Percentiles rank a stretch among this genome's conserved stretches.
Conservation (phyloP, 2,329 filamentous ascomycete species). For the Lasiodiplodia theobromae region DNA sequence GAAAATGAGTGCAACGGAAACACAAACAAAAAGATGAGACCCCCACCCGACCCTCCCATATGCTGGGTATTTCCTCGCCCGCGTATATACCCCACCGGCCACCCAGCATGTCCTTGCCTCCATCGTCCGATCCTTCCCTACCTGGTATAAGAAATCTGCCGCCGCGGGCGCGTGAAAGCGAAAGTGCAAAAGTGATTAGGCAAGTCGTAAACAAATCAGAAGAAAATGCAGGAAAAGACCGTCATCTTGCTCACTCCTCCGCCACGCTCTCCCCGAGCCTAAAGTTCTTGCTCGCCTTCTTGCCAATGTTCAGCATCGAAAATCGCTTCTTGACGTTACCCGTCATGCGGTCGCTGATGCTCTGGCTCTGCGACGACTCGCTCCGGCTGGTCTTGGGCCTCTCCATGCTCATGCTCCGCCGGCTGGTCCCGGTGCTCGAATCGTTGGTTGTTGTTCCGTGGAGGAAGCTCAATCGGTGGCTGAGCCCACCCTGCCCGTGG, state of each 20-base stretch:
- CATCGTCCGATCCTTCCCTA: constrained; percentile 7
- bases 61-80: constrained; percentile 20
- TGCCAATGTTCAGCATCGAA: constrained; percentile 77
- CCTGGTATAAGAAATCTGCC: constrained; percentile 13
- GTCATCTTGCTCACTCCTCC: constrained; percentile 31
- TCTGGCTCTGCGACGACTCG: constrained; percentile 48
- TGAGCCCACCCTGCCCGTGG: constrained; percentile 15
- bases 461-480: constrained; percentile 40
- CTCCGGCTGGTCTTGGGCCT: constrained; percentile 34
- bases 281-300: constrained; percentile 67
- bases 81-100: not conserved
- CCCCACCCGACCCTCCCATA: constrained; percentile 1
- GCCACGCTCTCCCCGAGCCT: constrained; percentile 31
- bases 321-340: constrained; percentile 76
- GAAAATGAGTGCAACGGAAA: constrained; percentile 7
- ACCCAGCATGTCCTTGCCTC: constrained; percentile 2
- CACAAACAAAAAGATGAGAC: not conserved
- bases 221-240: constrained; percentile 2
- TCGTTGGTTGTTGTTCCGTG: constrained; percentile 32
- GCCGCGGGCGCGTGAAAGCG: constrained; percentile 10
- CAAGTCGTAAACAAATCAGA: constrained; percentile 25
- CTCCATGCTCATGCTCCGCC: constrained; percentile 34
- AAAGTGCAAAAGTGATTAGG: constrained; percentile 18
- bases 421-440: constrained; percentile 28
- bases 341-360: constrained; percentile 48